Percentiles rank a stretch among this genome's conserved stretches.
These are phyloP conservation scores for Lecanicillium sp. DNA, from an alignment of 2,329 filamentous ascomycete species.

Conservation along the genomic window DNA sequence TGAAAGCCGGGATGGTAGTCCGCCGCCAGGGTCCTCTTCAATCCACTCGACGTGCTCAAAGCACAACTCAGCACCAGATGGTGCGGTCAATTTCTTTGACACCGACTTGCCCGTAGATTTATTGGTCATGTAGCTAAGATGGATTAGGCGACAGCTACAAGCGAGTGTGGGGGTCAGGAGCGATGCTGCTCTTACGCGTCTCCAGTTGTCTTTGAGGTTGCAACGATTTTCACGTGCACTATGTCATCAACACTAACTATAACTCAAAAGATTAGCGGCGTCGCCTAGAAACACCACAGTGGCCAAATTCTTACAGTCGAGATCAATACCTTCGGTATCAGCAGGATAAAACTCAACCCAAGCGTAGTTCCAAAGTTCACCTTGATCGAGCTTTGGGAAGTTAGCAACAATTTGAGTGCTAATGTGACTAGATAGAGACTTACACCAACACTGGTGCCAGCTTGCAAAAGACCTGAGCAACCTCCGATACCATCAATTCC, in stretches of 20 bases:
- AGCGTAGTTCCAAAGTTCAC: background rate
- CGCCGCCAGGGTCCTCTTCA: background rate
- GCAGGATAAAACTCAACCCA: background rate
- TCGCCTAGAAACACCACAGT: background rate
- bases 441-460: background rate
- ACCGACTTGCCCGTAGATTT: background rate
- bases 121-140: background rate
- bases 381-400: background rate
- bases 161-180: background rate
- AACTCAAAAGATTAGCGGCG: too few species aligned
- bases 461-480: background rate
- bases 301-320: background rate
- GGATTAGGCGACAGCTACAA: background rate
- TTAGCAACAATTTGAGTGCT: background rate
- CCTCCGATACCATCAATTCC: background rate
- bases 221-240: background rate
- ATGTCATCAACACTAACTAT: background rate
- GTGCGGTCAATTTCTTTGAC: background rate
- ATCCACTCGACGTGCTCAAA: background rate
- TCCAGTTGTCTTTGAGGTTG: slow-evolving; percentile 2
- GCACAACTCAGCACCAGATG: background rate
- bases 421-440: too few species aligned
- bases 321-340: background rate
- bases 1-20: background rate
- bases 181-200: background rate